These are phyloP conservation scores for Cruciata laevipes DNA, from an alignment of 257 asterid genomes.

Conservation along the genomic window DNA sequence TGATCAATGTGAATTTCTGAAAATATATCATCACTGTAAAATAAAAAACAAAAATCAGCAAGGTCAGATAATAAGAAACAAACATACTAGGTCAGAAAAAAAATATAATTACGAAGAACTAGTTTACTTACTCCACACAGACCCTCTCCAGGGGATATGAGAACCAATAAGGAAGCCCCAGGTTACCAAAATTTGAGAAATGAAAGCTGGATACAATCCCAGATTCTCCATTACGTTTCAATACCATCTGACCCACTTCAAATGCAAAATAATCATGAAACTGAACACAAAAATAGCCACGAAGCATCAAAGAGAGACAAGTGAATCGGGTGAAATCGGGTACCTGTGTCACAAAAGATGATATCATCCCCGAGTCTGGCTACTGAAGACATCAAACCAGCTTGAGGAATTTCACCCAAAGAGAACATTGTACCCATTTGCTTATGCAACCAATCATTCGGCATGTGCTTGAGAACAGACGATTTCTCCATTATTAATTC, in stretches of 20 bases:
- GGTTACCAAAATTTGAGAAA: slow-evolving; percentile 62
- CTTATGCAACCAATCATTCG: slow-evolving; percentile 48
- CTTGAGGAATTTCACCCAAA: slow-evolving; percentile 51
- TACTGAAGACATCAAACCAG: slow-evolving; percentile 66
- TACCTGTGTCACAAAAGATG: slow-evolving; percentile 75
- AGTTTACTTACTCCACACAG: slow-evolving; percentile 47
- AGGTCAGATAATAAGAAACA: slow-evolving; percentile 3
- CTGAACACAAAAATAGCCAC: slow-evolving; percentile 14
- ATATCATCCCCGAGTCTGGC: slow-evolving; percentile 47
- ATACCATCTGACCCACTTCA: slow-evolving; percentile 74
- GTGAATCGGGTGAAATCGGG: slow-evolving; percentile 28
- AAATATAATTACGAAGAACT: slow-evolving; percentile 1
- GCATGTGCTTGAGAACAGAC: slow-evolving; percentile 44
- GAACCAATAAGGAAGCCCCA: slow-evolving; percentile 96
- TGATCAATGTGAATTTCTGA: slow-evolving; percentile 49
- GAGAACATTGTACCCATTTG: slow-evolving; percentile 29
- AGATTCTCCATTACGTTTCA: slow-evolving; percentile 45
- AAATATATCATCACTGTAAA: slow-evolving; percentile 35
- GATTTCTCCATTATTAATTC: slow-evolving; percentile 63
- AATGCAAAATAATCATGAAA: slow-evolving; percentile 23
- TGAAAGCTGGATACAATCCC: slow-evolving; percentile 44
- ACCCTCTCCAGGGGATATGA: slow-evolving; percentile 56
- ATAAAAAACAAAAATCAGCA: slow-evolving; percentile 15
- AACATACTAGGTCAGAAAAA: slow-evolving; percentile 11
- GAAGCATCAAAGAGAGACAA: slow-evolving; percentile 1